phyloP scores from a whole-genome alignment of 768 basidiomycete genomes.

The Termitomyces sp. region DNA sequence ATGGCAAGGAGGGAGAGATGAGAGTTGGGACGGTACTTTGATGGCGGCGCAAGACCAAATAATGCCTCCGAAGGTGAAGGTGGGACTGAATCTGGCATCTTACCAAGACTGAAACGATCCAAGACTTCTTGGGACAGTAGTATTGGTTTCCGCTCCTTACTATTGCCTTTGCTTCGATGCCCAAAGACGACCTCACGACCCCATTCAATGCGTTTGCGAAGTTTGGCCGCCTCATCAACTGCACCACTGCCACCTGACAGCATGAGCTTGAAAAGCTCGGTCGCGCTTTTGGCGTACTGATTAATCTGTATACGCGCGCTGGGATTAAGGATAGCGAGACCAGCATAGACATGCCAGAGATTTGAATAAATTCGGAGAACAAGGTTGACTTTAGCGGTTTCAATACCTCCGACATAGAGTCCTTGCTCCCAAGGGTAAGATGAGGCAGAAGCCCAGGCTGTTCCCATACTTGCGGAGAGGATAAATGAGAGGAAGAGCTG shows the following conservation, averaged over 20 bases:
- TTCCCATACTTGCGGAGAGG: constrained; percentile 76
- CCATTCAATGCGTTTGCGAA: constrained; percentile 69
- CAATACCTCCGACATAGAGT: constrained; percentile 93
- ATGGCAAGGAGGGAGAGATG: constrained; percentile 94
- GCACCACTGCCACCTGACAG: constrained; percentile 45
- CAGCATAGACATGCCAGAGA: constrained; percentile 99
- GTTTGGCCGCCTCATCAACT: constrained; percentile 32
- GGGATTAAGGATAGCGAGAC: constrained; percentile 96
- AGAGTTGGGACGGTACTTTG: constrained; percentile 61
- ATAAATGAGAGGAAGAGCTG: neutral
- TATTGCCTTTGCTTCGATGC: constrained; percentile 19
- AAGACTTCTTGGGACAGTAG: constrained; percentile 80
- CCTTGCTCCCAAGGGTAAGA: constrained; percentile 96
- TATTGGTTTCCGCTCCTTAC: constrained; percentile 49
- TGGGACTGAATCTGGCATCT: constrained; percentile 14
- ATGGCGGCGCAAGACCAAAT: constrained; percentile 39
- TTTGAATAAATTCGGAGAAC: constrained; percentile 94
- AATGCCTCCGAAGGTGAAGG: constrained; percentile 34
- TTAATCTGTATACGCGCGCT: constrained; percentile 84
- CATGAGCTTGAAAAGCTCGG: constrained; percentile 96
- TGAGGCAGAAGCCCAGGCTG: constrained; percentile 77
- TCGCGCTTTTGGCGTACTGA: constrained; percentile 80
- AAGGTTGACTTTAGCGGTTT: constrained; percentile 97
- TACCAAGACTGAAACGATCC: constrained; percentile 84
- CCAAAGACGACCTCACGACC: constrained; percentile 79